Evolutionary conservation across 768 basidiomycete genomes (phyloP), one percentile per base, ranked within the genome.

Genomic region (Calocera cornea): DNA sequence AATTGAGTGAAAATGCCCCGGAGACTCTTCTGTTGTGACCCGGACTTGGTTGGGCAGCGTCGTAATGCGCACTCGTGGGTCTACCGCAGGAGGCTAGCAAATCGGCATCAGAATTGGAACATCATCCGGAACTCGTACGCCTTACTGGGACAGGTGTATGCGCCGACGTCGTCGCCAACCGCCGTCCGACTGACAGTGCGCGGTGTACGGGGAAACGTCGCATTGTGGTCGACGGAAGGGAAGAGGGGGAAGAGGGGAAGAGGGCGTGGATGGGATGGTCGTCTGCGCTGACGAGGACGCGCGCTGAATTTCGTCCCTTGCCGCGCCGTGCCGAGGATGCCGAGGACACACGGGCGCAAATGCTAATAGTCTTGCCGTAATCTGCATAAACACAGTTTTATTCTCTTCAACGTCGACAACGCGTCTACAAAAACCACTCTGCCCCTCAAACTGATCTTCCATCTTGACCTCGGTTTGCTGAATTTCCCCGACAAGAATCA

Each of bases 1-100:
- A 0, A 95, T 83, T 0, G 93, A 88, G 38, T 94, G 89, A 76
- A 98, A 97, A 79, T 98, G 93, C 19, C 93, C 92, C 0, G 93
- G 94, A 2, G 89, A 89, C 1, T 83, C 80, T 77, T 97, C 92
- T 8, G 94, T 97, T 17, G 92, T 93, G 44, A 98, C 91, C 68
- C 93, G 82, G 50, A 98, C 83, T 76, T 88, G 92, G 79, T 97
- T 97, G 3, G 92, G 86, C 0, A 98, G 81, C 0, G 91, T 93
- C 0, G 95, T 95, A 34, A 95, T 81, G 70, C 83, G 69, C 64
- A 27, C 65, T 16, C 0, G 64, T 11, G 3, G 67, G 66, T 31
- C 71, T 34, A 1, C 67, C 64, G 40, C 64, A n/a, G 60, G 63
- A 68, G 34, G 72, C 64, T 1, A 47, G 38, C 31, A 14, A 68